Percentiles rank a stretch among this genome's conserved stretches.
These are phyloP conservation scores for Phialophora expanda DNA, from an alignment of 2,329 filamentous ascomycete species.

Conservation along the genomic window DNA sequence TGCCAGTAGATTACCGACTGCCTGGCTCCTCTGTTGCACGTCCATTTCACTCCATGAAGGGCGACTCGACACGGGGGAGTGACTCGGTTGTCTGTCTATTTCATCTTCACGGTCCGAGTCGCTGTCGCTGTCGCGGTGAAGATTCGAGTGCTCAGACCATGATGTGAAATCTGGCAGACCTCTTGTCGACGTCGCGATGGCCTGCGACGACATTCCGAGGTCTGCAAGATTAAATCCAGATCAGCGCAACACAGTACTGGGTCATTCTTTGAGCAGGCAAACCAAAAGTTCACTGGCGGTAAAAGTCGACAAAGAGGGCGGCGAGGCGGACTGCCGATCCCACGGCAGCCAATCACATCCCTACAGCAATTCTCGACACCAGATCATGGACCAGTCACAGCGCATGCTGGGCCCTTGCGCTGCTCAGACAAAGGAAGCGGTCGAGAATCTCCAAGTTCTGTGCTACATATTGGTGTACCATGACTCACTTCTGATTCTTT, in stretches of 20 bases:
- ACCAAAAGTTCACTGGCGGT: slow-evolving; percentile 20
- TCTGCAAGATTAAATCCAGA: slow-evolving; percentile 31
- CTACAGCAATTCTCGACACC: background rate
- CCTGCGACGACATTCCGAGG: slow-evolving; percentile 40
- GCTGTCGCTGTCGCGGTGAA: slow-evolving; percentile 13
- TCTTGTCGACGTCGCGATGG: slow-evolving; percentile 38
- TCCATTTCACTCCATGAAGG: slow-evolving; percentile 30
- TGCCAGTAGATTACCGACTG: slow-evolving; percentile 35
- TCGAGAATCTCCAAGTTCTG: background rate
- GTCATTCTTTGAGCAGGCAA: slow-evolving; percentile 7
- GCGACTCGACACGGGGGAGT: slow-evolving; percentile 12
- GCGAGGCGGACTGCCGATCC: slow-evolving; percentile 18
- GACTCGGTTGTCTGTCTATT: slow-evolving; percentile 12
- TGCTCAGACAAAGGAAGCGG: background rate
- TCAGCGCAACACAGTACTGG: slow-evolving; percentile 18
- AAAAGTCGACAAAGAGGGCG: slow-evolving; percentile 18
- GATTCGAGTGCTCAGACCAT: slow-evolving; percentile 35
- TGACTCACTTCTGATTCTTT: slow-evolving; percentile 1
- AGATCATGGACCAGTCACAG: background rate
- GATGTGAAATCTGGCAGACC: slow-evolving; percentile 38
- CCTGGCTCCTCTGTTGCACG: slow-evolving; percentile 28
- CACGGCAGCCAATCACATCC: slow-evolving; percentile 26
- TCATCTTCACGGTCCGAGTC: slow-evolving; percentile 27
- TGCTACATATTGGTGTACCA: background rate
- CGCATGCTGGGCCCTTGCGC: background rate